Percentiles rank a stretch among this genome's conserved stretches.
Conservation (phyloP, 2,329 filamentous ascomycete species). For the Epichloe coenophiala region DNA sequence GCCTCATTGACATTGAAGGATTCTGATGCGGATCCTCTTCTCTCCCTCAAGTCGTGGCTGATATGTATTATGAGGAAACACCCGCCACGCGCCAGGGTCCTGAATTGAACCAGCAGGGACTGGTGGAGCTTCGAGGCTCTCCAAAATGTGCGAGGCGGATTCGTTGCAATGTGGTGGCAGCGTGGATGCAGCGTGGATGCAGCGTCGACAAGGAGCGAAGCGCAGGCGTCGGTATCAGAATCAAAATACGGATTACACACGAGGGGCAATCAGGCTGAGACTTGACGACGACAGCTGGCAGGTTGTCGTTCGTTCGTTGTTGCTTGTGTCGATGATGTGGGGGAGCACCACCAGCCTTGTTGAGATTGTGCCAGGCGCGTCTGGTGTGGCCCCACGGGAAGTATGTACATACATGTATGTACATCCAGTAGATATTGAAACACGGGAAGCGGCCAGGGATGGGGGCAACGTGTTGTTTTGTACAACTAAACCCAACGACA, state of each 20-base stretch:
- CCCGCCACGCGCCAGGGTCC: not conserved
- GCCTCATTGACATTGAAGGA: constrained; percentile 16
- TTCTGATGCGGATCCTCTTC: not conserved
- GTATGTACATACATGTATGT: not conserved
- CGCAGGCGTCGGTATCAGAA: not conserved
- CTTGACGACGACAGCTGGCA: not conserved
- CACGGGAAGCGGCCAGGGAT: not conserved
- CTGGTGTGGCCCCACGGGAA: not conserved
- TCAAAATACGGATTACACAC: not conserved
- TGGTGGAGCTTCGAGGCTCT: not conserved
- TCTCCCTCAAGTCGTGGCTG: not conserved
- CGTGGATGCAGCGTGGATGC: not conserved
- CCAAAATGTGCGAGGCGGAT: not conserved
- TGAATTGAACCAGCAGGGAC: not conserved
- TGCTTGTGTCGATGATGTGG: not conserved
- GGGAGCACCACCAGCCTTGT: not conserved
- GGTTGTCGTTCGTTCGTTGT: constrained; percentile 1
- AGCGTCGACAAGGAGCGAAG: not conserved
- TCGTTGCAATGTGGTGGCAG: not conserved
- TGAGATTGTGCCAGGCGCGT: not conserved
- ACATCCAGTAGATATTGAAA: not conserved
- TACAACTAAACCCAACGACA: not conserved
- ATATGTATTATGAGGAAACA: not conserved
- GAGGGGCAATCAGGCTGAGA: not conserved
- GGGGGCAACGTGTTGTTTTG: not conserved